Base-by-base conservation (phyloP, 345 rosid genomes). In the Hibiscus mutabilis region DNA sequence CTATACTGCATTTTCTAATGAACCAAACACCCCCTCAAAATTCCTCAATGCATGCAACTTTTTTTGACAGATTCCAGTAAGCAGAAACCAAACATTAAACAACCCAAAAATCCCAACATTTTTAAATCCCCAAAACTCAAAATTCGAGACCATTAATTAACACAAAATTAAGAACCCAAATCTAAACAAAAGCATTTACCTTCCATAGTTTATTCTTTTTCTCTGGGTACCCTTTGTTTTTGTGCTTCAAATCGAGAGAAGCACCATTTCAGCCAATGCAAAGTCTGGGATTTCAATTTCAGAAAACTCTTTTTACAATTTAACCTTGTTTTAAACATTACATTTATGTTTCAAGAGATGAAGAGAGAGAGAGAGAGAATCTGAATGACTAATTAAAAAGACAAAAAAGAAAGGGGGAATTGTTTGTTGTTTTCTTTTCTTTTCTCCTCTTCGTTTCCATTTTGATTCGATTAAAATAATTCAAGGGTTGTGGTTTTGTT, bases 191-290 rank as follows among this genome's bases (percentile, higher is more conserved):
- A 49, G 29, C 33, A 52, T 25, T 68, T 68, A 84, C 84, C 87
- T 82, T 76, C 84, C 87, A 84, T 74, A 16, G 44, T 31, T 18
- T 8, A 31, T 1, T 27, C 53, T 52, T 12, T 3, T 68, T 62
- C 60, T 65, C 44, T 5, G 56, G 66, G 61, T 27, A 44, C 18
- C 65, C n/a, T 44, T 18, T 10, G 14, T 2, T 52, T 7, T 3
- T n/a, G 40, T 35, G 8, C 25, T 7, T 68, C 71, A 35, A 60
- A 12, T 11, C 53, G 42, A 62, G 60, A 25, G 73, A 73, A 78
- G 66, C 79, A 74, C 82, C 73, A 25, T 27, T 61, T 58, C 60
- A 67, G 72, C 72, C 22, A 71, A 60, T 35, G 77, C 47, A 52
- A 42, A 65, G 44, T 29, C 59, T 64, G 59, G 77, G 66, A 44